Conservation (phyloP, 768 basidiomycete species). For the Amanita subjunquillea region DNA sequence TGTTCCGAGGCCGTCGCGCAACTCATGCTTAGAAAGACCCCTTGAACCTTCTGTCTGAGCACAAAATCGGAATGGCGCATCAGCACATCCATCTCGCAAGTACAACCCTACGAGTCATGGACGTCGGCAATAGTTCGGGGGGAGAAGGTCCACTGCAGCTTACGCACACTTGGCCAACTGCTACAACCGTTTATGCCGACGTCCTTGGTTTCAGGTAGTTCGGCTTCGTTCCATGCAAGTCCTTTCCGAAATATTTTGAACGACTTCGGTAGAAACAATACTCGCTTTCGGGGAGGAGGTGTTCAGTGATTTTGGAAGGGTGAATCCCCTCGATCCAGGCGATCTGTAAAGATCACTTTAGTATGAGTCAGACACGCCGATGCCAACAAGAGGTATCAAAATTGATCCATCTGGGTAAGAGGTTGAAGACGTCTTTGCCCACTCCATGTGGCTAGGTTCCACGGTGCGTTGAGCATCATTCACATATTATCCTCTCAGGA, state of each 20-base stretch:
- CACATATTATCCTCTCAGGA: too few species aligned
- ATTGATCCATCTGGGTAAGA: conserved; percentile 23
- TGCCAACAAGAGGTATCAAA: conserved; percentile 22
- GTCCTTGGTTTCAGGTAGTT: conserved; percentile 8
- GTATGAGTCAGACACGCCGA: conserved; percentile 24
- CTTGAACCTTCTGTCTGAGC: too few species aligned
- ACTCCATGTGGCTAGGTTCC: too few species aligned
- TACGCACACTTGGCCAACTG: conserved; percentile 7
- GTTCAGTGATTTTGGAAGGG: conserved; percentile 12
- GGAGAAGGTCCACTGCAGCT: neutral
- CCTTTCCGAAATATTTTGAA: conserved; percentile 15
- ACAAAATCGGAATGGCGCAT: too few species aligned
- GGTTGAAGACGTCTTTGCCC: conserved; percentile 1
- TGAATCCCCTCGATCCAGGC: conserved; percentile 7
- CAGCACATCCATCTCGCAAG: too few species aligned
- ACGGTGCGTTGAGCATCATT: too few species aligned
- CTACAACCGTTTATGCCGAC: conserved; percentile 6
- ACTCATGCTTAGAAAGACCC: too few species aligned
- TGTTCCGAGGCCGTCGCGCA: too few species aligned
- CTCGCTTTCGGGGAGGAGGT: conserved; percentile 16
- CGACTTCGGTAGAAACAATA: conserved; percentile 25
- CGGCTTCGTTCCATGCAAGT: conserved; percentile 21
- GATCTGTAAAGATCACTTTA: conserved; percentile 15
- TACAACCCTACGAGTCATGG: too few species aligned
- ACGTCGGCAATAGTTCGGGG: too few species aligned